phyloP scores from a whole-genome alignment of 257 asterid species.

The Prunella vulgaris region DNA sequence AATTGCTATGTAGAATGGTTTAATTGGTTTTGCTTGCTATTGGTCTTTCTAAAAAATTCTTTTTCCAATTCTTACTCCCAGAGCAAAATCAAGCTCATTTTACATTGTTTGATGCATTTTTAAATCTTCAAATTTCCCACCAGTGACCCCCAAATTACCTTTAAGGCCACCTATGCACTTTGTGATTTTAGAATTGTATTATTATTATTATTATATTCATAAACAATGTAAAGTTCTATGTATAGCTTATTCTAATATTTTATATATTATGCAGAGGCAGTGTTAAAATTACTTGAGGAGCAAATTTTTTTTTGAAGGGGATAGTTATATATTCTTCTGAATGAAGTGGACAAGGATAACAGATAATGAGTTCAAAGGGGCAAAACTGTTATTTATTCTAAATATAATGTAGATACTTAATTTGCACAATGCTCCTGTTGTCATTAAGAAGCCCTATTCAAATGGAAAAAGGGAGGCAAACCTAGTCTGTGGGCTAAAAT shows the following conservation, averaged over 20 bases:
- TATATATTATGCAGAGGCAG: neutral
- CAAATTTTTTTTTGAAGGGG: too few species aligned
- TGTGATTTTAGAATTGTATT: neutral
- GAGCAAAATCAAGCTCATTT: neutral
- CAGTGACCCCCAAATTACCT: neutral
- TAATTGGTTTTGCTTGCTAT: neutral
- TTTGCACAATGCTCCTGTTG: neutral
- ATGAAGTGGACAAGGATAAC: too few species aligned
- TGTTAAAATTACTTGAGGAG: too few species aligned
- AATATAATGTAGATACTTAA: neutral
- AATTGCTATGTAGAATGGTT: constrained; percentile 6
- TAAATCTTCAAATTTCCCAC: neutral
- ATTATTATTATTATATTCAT: neutral
- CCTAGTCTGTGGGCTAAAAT: too few species aligned
- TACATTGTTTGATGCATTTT: neutral
- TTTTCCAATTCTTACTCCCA: neutral
- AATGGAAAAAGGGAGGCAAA: neutral
- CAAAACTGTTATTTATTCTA: neutral
- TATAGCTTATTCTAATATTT: neutral
- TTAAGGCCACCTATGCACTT: neutral
- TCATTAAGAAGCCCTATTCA: neutral
- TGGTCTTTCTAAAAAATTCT: neutral
- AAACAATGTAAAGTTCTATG: neutral
- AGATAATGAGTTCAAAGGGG: too few species aligned
- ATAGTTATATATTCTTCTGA: too few species aligned